Evolutionary conservation across 2,329 filamentous ascomycete genomes (phyloP), one percentile per base, ranked within the genome.

Genomic region (Venturiaceae sp.): DNA sequence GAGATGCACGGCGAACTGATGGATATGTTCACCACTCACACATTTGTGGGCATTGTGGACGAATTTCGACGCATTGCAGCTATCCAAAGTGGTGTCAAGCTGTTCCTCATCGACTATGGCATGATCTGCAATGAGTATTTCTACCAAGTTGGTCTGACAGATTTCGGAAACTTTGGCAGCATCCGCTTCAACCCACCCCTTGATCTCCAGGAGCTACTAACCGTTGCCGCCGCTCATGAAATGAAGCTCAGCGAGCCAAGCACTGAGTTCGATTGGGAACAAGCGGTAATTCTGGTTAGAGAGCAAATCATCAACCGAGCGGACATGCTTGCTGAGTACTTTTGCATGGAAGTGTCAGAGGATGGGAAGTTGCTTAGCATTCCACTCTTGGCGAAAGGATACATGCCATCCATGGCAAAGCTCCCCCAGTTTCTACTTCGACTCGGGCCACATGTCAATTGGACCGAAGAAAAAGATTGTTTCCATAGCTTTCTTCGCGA

Each of bases 91-190:
- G 94, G 92, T 14, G 87, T 97, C 8, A 95, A 92, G 69, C 81
- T 99, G 7, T 96, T 88, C 70, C 82, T 99, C 23, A 80, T 99
- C 56, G 94, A 99, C 72, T 99, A 99, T 67, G 94, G 91, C 11
- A 85, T 92, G 69, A 76, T 88, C 1, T 88, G 72, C 69, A 88
- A 85, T 62, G 92, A 97, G 66, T 95, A 92, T 70, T 95, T 97
- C 71, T 99, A 99, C 74, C 94, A 99, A 73, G 75, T 97, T 21
- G 92, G 91, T 0, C 80, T 99, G 36, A 95, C 91, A 0, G 91
- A 99, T 68, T 99, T 99, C 72, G 90, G 88, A 1, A 99, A 99
- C 69, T 96, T 96, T 67, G 94, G 94, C 2, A 72, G 79, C 23
- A 91, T 99, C 60, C 84, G 83, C 11, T 90, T 99, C 66, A 82